phyloP scores from a whole-genome alignment of 176 grass and related monocot species.

The Phyllostachys edulis region DNA sequence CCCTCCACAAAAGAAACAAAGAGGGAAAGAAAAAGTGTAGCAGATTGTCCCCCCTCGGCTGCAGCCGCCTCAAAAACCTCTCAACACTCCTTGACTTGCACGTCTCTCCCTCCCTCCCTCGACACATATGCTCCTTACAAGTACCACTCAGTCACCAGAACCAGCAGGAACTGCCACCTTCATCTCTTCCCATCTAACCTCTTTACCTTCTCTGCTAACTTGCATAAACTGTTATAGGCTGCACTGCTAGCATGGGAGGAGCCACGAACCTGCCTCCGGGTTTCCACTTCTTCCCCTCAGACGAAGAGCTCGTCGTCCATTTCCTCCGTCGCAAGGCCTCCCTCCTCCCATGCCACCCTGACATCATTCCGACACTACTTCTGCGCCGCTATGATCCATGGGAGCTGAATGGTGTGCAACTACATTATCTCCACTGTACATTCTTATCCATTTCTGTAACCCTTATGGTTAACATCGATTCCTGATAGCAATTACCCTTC shows the following conservation, averaged over 20 bases:
- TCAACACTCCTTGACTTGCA: constrained; percentile 40
- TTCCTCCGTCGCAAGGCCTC: constrained; percentile 69
- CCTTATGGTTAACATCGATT: neutral
- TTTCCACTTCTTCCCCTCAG: constrained; percentile 88
- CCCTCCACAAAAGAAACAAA: constrained; percentile 10
- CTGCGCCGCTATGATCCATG: constrained; percentile 60
- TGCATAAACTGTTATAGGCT: neutral
- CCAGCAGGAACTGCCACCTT: constrained; percentile 4
- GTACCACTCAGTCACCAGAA: constrained; percentile 20
- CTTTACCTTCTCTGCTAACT: neutral
- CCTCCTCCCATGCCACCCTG: constrained; percentile 57
- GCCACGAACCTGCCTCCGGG: constrained; percentile 67
- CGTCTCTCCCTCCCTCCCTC: neutral
- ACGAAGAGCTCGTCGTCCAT: constrained; percentile 74
- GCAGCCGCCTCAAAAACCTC: constrained; percentile 39
- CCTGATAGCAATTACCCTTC: neutral
- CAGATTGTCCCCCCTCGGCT: neutral
- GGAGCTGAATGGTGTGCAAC: constrained; percentile 58
- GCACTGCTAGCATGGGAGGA: constrained; percentile 49
- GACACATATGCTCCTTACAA: constrained; percentile 30
- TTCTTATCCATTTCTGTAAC: neutral
- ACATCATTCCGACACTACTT: constrained; percentile 68
- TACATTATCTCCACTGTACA: neutral
- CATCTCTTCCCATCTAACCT: constrained; percentile 11
- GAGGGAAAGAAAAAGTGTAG: neutral